These are phyloP conservation scores for Chrysoporthe puriensis DNA, from an alignment of 2,329 filamentous ascomycete genomes.

Conservation along the genomic window DNA sequence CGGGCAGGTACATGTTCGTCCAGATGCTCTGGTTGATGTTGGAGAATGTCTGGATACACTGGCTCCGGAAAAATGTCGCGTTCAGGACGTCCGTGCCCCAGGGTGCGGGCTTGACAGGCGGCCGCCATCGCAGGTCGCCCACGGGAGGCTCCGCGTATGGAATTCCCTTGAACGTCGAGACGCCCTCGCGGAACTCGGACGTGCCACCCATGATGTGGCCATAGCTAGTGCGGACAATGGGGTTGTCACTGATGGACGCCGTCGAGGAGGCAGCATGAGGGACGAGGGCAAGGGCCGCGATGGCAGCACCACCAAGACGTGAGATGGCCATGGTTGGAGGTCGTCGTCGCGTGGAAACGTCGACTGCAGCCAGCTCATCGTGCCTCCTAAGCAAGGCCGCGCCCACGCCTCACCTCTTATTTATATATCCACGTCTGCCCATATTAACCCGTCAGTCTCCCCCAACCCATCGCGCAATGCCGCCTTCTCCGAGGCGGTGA, in stretches of 20 bases:
- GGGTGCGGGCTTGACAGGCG: constrained; percentile 61
- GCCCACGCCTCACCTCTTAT: neutral
- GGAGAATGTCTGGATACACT: constrained; percentile 34
- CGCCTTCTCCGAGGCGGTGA: constrained; percentile 1
- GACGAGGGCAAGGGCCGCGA: constrained; percentile 7
- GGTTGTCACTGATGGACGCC: neutral
- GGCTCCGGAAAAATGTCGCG: constrained; percentile 46
- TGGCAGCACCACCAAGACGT: neutral
- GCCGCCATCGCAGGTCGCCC: constrained; percentile 65
- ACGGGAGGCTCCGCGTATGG: constrained; percentile 72
- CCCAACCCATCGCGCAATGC: neutral
- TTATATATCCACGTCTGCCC: neutral
- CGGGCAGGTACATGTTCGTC: constrained; percentile 5
- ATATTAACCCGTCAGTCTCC: neutral
- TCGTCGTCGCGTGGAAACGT: neutral
- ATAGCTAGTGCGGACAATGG: constrained; percentile 11
- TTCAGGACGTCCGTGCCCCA: constrained; percentile 47
- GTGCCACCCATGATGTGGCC: constrained; percentile 6
- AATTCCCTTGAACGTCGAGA: constrained; percentile 51
- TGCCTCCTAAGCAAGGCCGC: neutral
- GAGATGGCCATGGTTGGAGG: constrained; percentile 2
- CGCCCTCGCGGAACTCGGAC: constrained; percentile 10
- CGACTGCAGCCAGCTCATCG: neutral
- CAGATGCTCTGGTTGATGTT: constrained; percentile 36
- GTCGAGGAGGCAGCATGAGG: neutral